Evolutionary conservation across 1,139 yeast species (phyloP).

Genomic region (Suhomyces bokatorum): DNA sequence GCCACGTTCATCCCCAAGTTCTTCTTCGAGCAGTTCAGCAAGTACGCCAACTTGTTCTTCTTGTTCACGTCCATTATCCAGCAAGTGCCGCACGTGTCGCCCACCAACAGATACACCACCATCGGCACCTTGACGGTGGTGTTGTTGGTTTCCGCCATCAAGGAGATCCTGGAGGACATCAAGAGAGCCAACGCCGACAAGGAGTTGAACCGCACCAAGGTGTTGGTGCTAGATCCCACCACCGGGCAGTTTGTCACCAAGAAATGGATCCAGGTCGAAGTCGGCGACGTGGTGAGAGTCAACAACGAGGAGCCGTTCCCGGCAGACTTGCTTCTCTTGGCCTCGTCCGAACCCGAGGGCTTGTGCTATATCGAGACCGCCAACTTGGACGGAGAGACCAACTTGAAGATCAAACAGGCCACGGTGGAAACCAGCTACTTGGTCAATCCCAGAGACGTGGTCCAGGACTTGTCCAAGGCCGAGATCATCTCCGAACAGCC

Average conservation of each 20-base stretch:
- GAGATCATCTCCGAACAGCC: conserved; percentile 84
- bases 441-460: conserved; percentile 66
- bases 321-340: conserved; percentile 80
- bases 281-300: conserved; percentile 88
- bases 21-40: conserved; percentile 92
- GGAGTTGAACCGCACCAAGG: conserved; percentile 79
- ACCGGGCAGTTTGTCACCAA: conserved; percentile 62
- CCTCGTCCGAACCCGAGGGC: conserved; percentile 98
- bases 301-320: conserved; percentile 90
- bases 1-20: conserved; percentile 96
- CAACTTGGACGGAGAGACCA: conserved; percentile 96
- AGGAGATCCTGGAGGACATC: conserved; percentile 87
- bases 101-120: conserved; percentile 94
- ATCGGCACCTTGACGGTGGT: conserved; percentile 88
- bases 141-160: conserved; percentile 83
- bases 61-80: conserved; percentile 90
- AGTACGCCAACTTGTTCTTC: conserved; percentile 93
- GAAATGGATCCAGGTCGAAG: conserved; percentile 86
- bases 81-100: conserved; percentile 96
- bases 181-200: conserved; percentile 88
- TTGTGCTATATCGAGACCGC: conserved; percentile 97
- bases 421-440: conserved; percentile 72
- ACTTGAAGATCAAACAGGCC: conserved; percentile 90
- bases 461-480: conserved; percentile 32
- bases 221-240: conserved; percentile 63